Evolutionary conservation across 2,329 filamentous ascomycete species (phyloP), one percentile per base, ranked within the genome.

Genomic region (Monosporascus sp.): DNA sequence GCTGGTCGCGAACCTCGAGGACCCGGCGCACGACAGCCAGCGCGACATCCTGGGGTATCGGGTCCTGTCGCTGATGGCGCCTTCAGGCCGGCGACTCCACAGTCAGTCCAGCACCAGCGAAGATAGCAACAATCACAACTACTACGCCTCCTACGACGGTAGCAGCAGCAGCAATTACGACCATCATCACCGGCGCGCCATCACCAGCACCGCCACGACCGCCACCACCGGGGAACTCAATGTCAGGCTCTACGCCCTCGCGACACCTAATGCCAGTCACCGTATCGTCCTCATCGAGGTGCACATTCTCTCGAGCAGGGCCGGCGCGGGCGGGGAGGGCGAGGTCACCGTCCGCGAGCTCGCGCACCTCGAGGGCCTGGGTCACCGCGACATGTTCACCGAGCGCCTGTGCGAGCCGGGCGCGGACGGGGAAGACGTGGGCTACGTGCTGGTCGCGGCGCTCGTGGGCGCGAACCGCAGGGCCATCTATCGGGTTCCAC

Each of bases 1-100:
- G 0, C 58, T 65, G 36, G 55, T 67, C 22, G 55, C 60, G 27
- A 52, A 55, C 11, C 51, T 62, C 20, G 51, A 48, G 6, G 24
- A 11, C 14, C 18, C 37, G 35, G 48, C 47, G 5, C 49, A 36
- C 39, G 48, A 45, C 43, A 45, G 24, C 11, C 43, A 45, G 43
- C 24, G 43, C 11, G 43, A 62, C 8, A 61, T 69, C 41, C 54
- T 58, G 3, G 60, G 61, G 20, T 67, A 65, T 43, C 60, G 64
- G n/a, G 54, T 69, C n/a, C 54, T 64, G 1, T 62, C 61, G 38
- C 48, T 69, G 18, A 59, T 66, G 45, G 58, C 63, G 9, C 2
- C 27, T 31, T 31, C 27, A 9, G 27, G 27, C 11, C 27, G 27
- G 9, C 27, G 27, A 39, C 48, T 36, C 15, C 48, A 27, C 8